phyloP scores from a whole-genome alignment of 2,329 filamentous ascomycete species.

The Apiospora kogelbergensis region DNA sequence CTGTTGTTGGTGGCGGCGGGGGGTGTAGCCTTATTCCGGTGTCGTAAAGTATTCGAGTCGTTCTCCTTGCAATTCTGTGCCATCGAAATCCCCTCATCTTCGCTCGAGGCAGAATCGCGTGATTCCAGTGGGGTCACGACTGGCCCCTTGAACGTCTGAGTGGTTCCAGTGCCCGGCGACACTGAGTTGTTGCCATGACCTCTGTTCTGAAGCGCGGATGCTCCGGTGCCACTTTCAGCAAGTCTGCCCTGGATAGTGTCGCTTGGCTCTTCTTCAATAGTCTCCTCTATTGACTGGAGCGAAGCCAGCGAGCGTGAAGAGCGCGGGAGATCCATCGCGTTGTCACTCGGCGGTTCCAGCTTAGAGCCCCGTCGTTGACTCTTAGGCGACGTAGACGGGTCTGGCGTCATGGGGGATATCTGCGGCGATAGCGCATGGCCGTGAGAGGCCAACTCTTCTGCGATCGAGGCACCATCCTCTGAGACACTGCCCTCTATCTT shows the following conservation, averaged over 20 bases:
- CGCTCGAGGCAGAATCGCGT: conserved; percentile 7
- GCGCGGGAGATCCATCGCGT: neutral
- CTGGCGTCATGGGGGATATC: conserved; percentile 7
- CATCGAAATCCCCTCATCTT: conserved; percentile 13
- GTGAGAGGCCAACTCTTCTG: conserved; percentile 17
- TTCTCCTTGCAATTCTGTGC: conserved; percentile 9
- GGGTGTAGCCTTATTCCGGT: neutral
- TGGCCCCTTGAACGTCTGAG: neutral
- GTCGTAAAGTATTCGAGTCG: neutral
- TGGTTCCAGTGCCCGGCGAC: neutral
- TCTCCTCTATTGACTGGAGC: conserved; percentile 13
- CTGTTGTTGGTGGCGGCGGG: conserved; percentile 9
- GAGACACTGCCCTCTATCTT: conserved; percentile 29
- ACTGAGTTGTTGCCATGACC: neutral
- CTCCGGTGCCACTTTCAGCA: neutral
- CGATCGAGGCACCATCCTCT: conserved; percentile 23
- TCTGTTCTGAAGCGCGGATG: neutral
- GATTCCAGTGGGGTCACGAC: neutral
- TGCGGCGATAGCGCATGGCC: conserved; percentile 17
- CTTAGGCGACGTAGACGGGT: neutral
- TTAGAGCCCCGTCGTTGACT: neutral
- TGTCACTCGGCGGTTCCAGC: neutral
- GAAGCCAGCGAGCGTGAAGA: conserved; percentile 13
- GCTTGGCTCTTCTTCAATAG: conserved; percentile 9
- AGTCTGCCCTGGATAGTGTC: neutral